Evolutionary conservation across 2,329 filamentous ascomycete species (phyloP), one percentile per base, ranked within the genome.

Genomic region (Diaporthe sp.): DNA sequence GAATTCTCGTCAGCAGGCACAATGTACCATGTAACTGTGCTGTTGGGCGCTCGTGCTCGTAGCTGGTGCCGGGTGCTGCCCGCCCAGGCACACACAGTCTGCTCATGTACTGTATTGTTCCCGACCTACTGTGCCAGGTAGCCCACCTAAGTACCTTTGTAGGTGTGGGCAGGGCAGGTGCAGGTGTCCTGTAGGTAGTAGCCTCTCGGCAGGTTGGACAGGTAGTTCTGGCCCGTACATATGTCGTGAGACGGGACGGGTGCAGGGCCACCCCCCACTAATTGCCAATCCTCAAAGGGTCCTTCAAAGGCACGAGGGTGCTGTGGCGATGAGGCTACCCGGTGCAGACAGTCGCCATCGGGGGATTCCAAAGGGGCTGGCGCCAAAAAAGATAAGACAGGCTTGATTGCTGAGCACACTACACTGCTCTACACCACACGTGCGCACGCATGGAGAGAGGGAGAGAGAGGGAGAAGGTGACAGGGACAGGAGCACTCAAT

Each of bases 31-130:
- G 39, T 44, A 28, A 65, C 59, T 46, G 4, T 2, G 39, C 12
- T 12, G 39, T 44, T 44, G 59, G 59, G 39, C n/a, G n/a, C 59
- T 19, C n/a, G n/a, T 15, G 57, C 57, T 46, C n/a, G 58, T 44
- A 42, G 22, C 13, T 42, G 37, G 15, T 62, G 37, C 39, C 39
- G 59, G 59, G 31, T 62, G 59, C 59, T 31, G 59, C 59, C 59
- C 59, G 39, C 61, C 42, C 61, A 65, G 59, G 59, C 59, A 65
- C 59, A 49, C 31, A 51, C 65, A 37, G 65, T 68, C 65, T 53
- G 65, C 13, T 10, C 22, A 34, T 17, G 65, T 68, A 68, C 65
- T 15, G 61, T 37, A 17, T 42, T 8, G 46, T 68, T 6, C 57
- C 51, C 51, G 49, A 15, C 12, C 49, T 39, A 39, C 37, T 31